phyloP scores from a whole-genome alignment of 305 asterid genomes.

The Fraxinus floribunda region DNA sequence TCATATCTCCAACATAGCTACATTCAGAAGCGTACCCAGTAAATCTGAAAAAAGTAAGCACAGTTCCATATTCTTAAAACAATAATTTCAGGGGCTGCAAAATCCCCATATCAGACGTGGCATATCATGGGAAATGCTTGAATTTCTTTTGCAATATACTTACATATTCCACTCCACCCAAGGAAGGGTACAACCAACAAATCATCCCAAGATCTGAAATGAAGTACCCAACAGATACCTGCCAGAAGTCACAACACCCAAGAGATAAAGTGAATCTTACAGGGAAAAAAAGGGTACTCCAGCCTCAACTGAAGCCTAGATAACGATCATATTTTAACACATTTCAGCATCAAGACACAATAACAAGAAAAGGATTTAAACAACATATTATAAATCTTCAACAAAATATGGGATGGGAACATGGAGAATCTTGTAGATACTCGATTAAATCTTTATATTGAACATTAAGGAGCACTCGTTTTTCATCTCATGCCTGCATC shows the following conservation, averaged over 20 bases:
- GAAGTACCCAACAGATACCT: constrained; percentile 92
- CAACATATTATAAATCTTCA: not conserved
- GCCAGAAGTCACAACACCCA: constrained; percentile 27
- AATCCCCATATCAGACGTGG: not conserved
- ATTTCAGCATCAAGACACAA: not conserved
- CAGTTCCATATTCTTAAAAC: not conserved
- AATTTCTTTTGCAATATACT: constrained; percentile 37
- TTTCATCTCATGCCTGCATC: not conserved
- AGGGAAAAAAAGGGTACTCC: not conserved
- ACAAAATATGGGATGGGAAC: not conserved
- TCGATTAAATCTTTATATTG: not conserved
- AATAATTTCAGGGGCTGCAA: not conserved
- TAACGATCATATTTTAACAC: not conserved
- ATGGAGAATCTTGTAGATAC: not conserved
- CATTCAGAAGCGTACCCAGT: not conserved
- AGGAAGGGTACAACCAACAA: constrained; percentile 86
- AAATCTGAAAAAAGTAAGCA: not conserved
- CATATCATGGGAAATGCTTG: constrained; percentile 5
- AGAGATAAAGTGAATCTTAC: constrained; percentile 15
- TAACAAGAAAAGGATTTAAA: not conserved
- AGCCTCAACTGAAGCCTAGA: not conserved
- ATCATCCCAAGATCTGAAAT: constrained; percentile 89
- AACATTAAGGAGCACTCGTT: not conserved
- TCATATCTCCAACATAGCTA: constrained; percentile 4
- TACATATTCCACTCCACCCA: constrained; percentile 96